Evolutionary conservation across 2,329 filamentous ascomycete species (phyloP).

Genomic region (Penicillium hesseltinei): DNA sequence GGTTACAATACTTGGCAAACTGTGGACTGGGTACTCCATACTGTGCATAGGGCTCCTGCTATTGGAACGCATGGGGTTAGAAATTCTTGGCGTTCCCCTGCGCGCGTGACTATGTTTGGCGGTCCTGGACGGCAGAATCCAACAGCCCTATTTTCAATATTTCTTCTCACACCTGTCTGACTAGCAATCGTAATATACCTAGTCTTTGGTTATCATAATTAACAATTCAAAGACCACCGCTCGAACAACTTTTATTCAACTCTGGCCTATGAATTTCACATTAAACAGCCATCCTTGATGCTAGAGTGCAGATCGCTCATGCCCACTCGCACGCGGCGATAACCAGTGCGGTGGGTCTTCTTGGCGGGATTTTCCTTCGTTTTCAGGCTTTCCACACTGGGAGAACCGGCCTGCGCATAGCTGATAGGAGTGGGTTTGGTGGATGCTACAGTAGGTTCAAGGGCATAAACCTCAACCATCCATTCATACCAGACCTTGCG

Average conservation of each 20-base stretch:
- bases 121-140: background rate
- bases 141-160: no score
- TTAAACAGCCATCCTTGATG: conserved; percentile 50
- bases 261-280: conserved; percentile 32
- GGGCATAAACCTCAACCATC: conserved; percentile 78
- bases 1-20: no score
- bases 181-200: no score
- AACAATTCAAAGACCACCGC: background rate
- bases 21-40: no score
- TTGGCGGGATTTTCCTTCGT: conserved; percentile 17
- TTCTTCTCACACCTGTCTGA: no score
- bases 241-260: background rate
- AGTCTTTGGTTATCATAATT: no score
- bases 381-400: conserved; percentile 23
- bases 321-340: conserved; percentile 39
- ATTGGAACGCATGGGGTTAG: background rate
- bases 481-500: conserved; percentile 98
- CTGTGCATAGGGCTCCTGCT: background rate
- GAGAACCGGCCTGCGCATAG: conserved; percentile 29
- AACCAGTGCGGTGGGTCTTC: conserved; percentile 18
- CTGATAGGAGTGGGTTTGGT: conserved; percentile 29
- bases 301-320: conserved; percentile 50
- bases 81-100: background rate
- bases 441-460: conserved; percentile 27
- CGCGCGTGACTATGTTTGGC: background rate